Evolutionary conservation across 2,329 filamentous ascomycete genomes (phyloP).

Genomic region (Penicillium sp.): DNA sequence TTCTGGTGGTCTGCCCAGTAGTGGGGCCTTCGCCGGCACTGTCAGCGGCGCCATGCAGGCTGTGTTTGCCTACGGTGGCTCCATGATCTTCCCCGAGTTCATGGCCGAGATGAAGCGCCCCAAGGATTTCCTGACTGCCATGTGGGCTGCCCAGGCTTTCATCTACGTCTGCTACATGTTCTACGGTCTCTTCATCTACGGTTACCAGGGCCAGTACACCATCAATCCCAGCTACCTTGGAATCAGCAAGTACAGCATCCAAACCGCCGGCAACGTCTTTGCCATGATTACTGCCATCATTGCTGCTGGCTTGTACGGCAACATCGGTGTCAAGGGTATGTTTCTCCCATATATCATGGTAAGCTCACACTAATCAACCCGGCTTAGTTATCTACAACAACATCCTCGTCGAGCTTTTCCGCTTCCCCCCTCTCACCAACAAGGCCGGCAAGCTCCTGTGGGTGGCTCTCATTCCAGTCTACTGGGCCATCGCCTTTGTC

Average conservation of each 20-base stretch:
- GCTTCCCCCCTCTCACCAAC: conserved; percentile 51
- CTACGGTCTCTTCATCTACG: conserved; percentile 36
- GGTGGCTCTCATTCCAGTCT: conserved; percentile 55
- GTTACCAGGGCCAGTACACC: conserved; percentile 52
- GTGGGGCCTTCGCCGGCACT: conserved; percentile 4
- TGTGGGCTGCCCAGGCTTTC: conserved; percentile 39
- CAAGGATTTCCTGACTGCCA: conserved; percentile 38
- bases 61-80: conserved; percentile 43
- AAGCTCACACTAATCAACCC: background rate
- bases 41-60: conserved; percentile 16
- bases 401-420: conserved; percentile 54
- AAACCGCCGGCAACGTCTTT: conserved; percentile 51
- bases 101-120: conserved; percentile 44
- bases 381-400: conserved; percentile 48
- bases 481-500: conserved; percentile 60
- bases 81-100: conserved; percentile 50
- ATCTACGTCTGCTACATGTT: conserved; percentile 41
- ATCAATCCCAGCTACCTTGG: conserved; percentile 25
- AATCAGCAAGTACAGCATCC: conserved; percentile 49
- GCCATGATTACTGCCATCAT: conserved; percentile 49
- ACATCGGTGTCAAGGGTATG: conserved; percentile 52
- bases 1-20: conserved; percentile 36
- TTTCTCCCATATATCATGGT: background rate
- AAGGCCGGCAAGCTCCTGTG: conserved; percentile 55
- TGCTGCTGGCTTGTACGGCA: conserved; percentile 51